These are phyloP conservation scores for Puccinia hordei DNA, from an alignment of 1,284 basidiomycete genomes.

Conservation along the genomic window DNA sequence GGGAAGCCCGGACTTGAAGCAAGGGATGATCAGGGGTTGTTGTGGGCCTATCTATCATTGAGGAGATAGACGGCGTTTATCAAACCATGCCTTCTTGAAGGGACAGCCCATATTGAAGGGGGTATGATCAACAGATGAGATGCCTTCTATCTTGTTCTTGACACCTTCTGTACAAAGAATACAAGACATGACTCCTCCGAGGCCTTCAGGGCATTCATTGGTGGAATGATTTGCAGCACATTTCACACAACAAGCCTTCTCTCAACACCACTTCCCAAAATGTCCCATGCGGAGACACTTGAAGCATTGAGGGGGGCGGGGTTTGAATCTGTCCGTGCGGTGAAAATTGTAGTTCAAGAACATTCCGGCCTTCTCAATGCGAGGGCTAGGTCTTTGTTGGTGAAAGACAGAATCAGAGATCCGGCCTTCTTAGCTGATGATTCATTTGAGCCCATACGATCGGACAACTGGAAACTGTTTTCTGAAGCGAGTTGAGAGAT, in stretches of 20 bases:
- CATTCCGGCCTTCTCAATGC: background rate
- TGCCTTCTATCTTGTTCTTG: background rate
- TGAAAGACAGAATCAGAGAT: background rate
- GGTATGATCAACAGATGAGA: background rate
- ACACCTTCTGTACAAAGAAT: background rate
- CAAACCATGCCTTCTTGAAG: conserved; percentile 9
- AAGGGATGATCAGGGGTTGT: background rate
- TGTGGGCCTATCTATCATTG: background rate
- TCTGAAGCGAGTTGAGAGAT: background rate
- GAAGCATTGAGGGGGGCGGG: background rate
- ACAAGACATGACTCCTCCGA: background rate
- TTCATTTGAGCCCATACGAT: background rate
- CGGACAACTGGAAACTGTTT: background rate
- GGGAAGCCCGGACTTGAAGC: no score
- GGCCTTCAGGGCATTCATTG: conserved; percentile 13
- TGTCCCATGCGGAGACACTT: conserved; percentile 19
- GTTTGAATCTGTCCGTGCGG: background rate
- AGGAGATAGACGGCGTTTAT: background rate
- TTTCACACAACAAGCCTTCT: conserved; percentile 1
- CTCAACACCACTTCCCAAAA: background rate
- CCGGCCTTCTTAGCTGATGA: background rate
- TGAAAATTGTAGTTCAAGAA: background rate
- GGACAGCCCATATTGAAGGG: background rate
- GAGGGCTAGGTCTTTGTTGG: background rate
- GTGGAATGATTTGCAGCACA: conserved; percentile 1